Conservation (phyloP, 768 basidiomycete species). For the Calocybe cyanea region DNA sequence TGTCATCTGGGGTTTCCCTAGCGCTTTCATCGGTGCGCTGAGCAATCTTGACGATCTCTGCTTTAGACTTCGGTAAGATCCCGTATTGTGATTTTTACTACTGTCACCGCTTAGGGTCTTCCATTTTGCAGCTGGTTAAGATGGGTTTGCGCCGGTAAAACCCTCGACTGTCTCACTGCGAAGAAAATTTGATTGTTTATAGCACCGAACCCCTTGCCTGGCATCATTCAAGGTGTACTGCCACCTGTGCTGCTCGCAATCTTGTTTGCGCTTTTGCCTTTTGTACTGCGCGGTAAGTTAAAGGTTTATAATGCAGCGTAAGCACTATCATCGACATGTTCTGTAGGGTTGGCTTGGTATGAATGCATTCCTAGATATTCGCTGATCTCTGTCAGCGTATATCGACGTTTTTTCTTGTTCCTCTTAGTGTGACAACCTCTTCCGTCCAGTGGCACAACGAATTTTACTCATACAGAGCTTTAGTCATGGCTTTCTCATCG, state of each 20-base stretch:
- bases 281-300: constrained; percentile 1
- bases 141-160: constrained; percentile 47
- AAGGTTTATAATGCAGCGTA: constrained; percentile 31
- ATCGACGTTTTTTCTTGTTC: constrained; percentile 69
- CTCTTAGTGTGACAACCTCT: constrained; percentile 41
- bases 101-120: not conserved
- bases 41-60: constrained; percentile 58
- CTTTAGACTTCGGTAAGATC: constrained; percentile 34
- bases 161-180: not conserved
- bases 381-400: constrained; percentile 65
- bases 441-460: not conserved
- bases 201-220: constrained; percentile 36
- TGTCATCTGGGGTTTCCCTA: constrained; percentile 62
- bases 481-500: constrained; percentile 70
- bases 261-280: constrained; percentile 60
- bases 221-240: constrained; percentile 63
- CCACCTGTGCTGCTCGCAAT: constrained; percentile 63
- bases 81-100: not conserved
- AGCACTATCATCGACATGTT: constrained; percentile 5
- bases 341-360: constrained; percentile 53
- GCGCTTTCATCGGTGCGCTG: constrained; percentile 60
- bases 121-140: constrained; percentile 44
- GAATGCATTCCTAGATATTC: constrained; percentile 70
- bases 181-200: not conserved
- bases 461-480: not conserved